A percentile compares a stretch with the other conserved stretches of the same genome.
Conservation (phyloP, 495 filamentous ascomycete species). For the Penicillium atrosanguineum region DNA sequence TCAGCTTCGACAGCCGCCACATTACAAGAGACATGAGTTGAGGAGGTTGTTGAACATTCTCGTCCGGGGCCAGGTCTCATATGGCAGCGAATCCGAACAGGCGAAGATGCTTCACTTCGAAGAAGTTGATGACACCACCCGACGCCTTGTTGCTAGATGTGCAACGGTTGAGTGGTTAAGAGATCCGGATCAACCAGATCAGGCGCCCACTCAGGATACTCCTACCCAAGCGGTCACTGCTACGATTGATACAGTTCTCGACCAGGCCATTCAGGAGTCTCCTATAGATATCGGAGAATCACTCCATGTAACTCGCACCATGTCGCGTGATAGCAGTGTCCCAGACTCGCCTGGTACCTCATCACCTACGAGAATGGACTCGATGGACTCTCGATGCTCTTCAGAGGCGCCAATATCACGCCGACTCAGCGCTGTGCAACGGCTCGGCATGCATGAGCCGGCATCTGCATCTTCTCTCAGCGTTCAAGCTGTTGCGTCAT, state of each 20-base stretch:
- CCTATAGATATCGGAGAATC: constrained; percentile 28
- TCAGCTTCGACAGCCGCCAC: constrained; percentile 76
- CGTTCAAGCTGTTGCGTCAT: constrained; percentile 73
- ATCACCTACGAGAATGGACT: constrained; percentile 30
- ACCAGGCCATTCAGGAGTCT: constrained; percentile 15
- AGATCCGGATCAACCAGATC: constrained; percentile 29
- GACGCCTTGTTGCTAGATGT: constrained; percentile 79
- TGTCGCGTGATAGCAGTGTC: constrained; percentile 46
- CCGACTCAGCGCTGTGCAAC: constrained; percentile 26
- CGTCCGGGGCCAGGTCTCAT: constrained; percentile 37
- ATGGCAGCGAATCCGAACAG: constrained; percentile 29
- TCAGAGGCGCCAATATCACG: constrained; percentile 19
- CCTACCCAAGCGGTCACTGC: constrained; percentile 10
- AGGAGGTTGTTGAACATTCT: constrained; percentile 70
- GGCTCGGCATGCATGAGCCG: constrained; percentile 47
- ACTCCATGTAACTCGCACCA: constrained; percentile 24
- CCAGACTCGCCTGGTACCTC: constrained; percentile 28
- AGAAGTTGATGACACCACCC: constrained; percentile 85
- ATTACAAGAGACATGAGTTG: constrained; percentile 92
- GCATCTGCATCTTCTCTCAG: constrained; percentile 56
- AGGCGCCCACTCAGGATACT: constrained; percentile 8
- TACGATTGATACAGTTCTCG: constrained; percentile 26
- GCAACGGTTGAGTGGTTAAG: constrained; percentile 79
- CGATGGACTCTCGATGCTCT: constrained; percentile 26
- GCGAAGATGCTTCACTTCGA: constrained; percentile 74